These are phyloP conservation scores for Fallopia convolvulus DNA, from an alignment of 148 eudicot genomes.

Conservation along the genomic window DNA sequence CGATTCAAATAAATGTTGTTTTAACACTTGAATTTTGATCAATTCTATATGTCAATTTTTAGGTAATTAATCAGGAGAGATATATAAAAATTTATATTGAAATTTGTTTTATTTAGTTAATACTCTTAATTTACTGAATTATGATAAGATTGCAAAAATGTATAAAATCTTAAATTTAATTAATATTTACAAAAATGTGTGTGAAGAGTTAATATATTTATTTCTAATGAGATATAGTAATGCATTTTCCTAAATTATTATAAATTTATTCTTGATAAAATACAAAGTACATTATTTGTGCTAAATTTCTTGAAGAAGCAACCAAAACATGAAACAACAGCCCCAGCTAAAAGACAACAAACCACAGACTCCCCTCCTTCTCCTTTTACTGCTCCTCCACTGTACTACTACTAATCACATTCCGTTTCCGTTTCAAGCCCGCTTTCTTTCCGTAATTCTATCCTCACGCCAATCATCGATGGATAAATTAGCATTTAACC, in stretches of 20 bases:
- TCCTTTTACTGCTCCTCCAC: neutral
- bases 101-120: too few species aligned
- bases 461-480: neutral
- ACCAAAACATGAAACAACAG: neutral
- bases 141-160: too few species aligned
- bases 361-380: neutral
- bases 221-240: too few species aligned
- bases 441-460: neutral
- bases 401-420: neutral
- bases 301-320: neutral
- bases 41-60: too few species aligned
- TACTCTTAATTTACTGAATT: too few species aligned
- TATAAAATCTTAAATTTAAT: too few species aligned
- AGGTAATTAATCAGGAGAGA: too few species aligned
- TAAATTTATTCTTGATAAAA: neutral
- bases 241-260: neutral
- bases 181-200: too few species aligned
- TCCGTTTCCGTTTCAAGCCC: slow-evolving; percentile 9
- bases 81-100: too few species aligned
- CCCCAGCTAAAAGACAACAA: neutral
- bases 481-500: neutral
- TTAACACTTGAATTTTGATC: too few species aligned
- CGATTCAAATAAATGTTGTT: too few species aligned
- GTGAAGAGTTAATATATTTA: too few species aligned
- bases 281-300: neutral